Evolutionary conservation across 495 filamentous ascomycete species (phyloP).

Genomic region (Tuber microsphaerosporum): DNA sequence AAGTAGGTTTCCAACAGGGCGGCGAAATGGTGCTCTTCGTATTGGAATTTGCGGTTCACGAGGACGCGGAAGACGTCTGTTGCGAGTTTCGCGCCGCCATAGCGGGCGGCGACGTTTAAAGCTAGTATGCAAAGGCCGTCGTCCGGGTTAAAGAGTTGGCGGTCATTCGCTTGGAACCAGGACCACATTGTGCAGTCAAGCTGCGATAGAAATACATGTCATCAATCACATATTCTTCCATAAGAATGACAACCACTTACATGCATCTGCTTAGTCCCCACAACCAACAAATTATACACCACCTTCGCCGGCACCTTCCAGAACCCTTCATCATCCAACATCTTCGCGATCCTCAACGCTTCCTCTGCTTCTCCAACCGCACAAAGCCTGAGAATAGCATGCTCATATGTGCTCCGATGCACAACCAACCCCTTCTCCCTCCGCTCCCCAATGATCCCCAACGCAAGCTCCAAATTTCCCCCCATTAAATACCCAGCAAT

Average conservation of each 20-base stretch:
- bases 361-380: conserved; percentile 67
- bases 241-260: conserved; percentile 35
- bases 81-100: conserved; percentile 61
- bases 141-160: conserved; percentile 57
- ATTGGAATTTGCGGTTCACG: conserved; percentile 49
- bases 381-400: conserved; percentile 63
- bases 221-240: conserved; percentile 37
- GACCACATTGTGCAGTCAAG: conserved; percentile 55
- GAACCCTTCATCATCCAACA: conserved; percentile 46
- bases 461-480: conserved; percentile 69
- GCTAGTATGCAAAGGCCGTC: conserved; percentile 58
- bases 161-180: conserved; percentile 55
- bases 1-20: conserved; percentile 62
- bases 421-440: conserved; percentile 51
- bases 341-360: conserved; percentile 58
- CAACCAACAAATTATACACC: conserved; percentile 66
- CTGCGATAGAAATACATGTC: conserved; percentile 40
- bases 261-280: conserved; percentile 52
- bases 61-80: conserved; percentile 56
- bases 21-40: conserved; percentile 66
- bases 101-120: conserved; percentile 60
- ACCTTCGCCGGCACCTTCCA: conserved; percentile 47
- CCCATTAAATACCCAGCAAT: conserved; percentile 70
- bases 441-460: conserved; percentile 66
- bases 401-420: conserved; percentile 66